Evolutionary conservation across 1,284 basidiomycete species (phyloP).

Genomic region (Boletus smithii): DNA sequence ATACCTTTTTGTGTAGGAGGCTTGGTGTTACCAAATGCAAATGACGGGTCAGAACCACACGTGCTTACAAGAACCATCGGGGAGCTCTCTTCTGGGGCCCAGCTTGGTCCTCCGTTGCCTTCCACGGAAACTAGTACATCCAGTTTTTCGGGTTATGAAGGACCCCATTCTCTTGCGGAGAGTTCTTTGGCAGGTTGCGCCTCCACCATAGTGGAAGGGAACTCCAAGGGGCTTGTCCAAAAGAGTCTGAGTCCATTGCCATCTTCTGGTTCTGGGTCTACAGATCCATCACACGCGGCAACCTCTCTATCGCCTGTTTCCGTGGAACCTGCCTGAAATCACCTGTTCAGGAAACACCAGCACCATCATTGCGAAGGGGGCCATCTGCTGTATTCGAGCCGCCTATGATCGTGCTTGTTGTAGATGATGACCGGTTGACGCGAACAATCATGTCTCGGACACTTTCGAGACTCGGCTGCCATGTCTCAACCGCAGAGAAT

Average conservation of each 20-base stretch:
- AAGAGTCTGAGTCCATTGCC: slow-evolving; percentile 1
- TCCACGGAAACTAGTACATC: slow-evolving; percentile 18
- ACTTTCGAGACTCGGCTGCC: slow-evolving; percentile 74
- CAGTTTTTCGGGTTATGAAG: neutral
- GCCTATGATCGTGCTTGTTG: slow-evolving; percentile 62
- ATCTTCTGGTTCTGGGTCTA: slow-evolving; percentile 5
- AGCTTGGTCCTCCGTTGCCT: slow-evolving; percentile 37
- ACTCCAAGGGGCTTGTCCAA: slow-evolving; percentile 2
- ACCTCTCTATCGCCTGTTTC: slow-evolving; percentile 2
- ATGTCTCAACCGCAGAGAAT: slow-evolving; percentile 82
- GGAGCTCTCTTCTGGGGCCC: slow-evolving; percentile 46
- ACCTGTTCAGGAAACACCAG: slow-evolving; percentile 9
- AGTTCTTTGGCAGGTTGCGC: slow-evolving; percentile 2
- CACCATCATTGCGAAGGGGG: slow-evolving; percentile 32
- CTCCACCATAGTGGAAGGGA: slow-evolving; percentile 11
- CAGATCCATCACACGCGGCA: slow-evolving; percentile 1
- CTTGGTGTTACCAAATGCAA: slow-evolving; percentile 46
- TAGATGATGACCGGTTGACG: slow-evolving; percentile 78
- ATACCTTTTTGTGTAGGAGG: slow-evolving; percentile 42
- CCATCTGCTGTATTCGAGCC: slow-evolving; percentile 37
- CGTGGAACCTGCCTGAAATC: slow-evolving; percentile 11
- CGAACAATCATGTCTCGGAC: slow-evolving; percentile 81
- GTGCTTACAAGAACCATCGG: slow-evolving; percentile 47
- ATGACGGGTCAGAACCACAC: slow-evolving; percentile 38
- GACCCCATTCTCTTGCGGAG: neutral